Percentiles rank a stretch among this genome's conserved stretches.
phyloP scores from a whole-genome alignment of 116 monocot genomes.

The Dioscorea cayenensis region DNA sequence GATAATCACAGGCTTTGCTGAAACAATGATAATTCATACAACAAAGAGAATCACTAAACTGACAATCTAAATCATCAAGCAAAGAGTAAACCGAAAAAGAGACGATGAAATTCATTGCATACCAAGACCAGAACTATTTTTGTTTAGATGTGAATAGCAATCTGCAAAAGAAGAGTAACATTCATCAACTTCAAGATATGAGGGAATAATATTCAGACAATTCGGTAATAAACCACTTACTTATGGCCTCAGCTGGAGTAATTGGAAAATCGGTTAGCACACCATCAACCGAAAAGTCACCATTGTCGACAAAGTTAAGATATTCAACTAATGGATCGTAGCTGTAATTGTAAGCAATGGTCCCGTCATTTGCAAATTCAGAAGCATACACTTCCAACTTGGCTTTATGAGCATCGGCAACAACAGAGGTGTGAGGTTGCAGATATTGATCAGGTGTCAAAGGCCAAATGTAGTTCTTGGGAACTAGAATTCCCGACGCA shows the following conservation, averaged over 20 bases:
- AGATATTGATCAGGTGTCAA: conserved; percentile 46
- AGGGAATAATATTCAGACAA: neutral
- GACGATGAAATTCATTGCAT: conserved; percentile 3
- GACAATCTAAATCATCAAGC: neutral
- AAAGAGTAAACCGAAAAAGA: neutral
- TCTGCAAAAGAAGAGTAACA: conserved; percentile 30
- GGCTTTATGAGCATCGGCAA: conserved; percentile 67
- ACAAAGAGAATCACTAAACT: neutral
- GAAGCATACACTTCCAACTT: conserved; percentile 71
- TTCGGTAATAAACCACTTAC: conserved; percentile 21
- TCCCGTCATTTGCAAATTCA: conserved; percentile 60
- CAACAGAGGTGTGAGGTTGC: conserved; percentile 38
- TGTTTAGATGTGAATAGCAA: conserved; percentile 65
- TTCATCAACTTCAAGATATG: neutral
- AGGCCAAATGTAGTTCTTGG: conserved; percentile 76
- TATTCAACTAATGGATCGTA: conserved; percentile 54
- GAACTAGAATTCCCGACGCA: conserved; percentile 78
- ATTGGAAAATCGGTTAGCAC: conserved; percentile 46
- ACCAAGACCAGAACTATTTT: conserved; percentile 39
- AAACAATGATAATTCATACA: neutral
- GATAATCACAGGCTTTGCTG: conserved; percentile 63
- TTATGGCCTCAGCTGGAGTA: conserved; percentile 56
- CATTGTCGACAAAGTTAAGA: conserved; percentile 35
- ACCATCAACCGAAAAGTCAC: conserved; percentile 52
- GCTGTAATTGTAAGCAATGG: conserved; percentile 64